A percentile compares a stretch with the other conserved stretches of the same genome.
These are phyloP conservation scores for Colletotrichum sp. DNA, from an alignment of 2,329 filamentous ascomycete genomes.

Conservation along the genomic window DNA sequence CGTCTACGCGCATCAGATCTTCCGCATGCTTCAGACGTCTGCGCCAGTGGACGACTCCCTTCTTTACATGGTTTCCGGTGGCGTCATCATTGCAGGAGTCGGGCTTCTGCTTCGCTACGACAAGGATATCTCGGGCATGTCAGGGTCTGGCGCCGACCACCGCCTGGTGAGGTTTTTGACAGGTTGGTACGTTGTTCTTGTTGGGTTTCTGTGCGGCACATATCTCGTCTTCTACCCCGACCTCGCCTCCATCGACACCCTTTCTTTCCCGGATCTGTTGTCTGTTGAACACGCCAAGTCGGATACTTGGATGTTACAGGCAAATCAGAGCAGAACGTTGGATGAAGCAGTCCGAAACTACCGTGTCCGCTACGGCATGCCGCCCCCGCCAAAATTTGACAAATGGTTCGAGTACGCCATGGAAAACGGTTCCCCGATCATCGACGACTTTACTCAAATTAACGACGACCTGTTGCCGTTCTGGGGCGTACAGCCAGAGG, in stretches of 20 bases:
- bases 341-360: constrained; percentile 45
- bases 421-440: constrained; percentile 66
- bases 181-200: constrained; percentile 11
- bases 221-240: constrained; percentile 17
- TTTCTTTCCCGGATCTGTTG: background rate
- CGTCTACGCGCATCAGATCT: constrained; percentile 27
- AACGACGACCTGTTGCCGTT: constrained; percentile 76
- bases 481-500: constrained; percentile 71
- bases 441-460: constrained; percentile 81
- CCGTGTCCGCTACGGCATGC: constrained; percentile 53
- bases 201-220: constrained; percentile 15
- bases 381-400: constrained; percentile 80
- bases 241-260: background rate
- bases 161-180: constrained; percentile 7
- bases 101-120: constrained; percentile 22
- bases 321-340: constrained; percentile 24
- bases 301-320: constrained; percentile 24
- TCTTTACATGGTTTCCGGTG: background rate
- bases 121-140: background rate
- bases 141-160: background rate
- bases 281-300: constrained; percentile 11
- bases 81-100: constrained; percentile 5
- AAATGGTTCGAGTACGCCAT: constrained; percentile 80
- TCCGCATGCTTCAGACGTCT: background rate
- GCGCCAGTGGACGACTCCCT: background rate